These are phyloP conservation scores for Xylariaceae sp. DNA, from an alignment of 2,329 filamentous ascomycete species.

Conservation along the genomic window DNA sequence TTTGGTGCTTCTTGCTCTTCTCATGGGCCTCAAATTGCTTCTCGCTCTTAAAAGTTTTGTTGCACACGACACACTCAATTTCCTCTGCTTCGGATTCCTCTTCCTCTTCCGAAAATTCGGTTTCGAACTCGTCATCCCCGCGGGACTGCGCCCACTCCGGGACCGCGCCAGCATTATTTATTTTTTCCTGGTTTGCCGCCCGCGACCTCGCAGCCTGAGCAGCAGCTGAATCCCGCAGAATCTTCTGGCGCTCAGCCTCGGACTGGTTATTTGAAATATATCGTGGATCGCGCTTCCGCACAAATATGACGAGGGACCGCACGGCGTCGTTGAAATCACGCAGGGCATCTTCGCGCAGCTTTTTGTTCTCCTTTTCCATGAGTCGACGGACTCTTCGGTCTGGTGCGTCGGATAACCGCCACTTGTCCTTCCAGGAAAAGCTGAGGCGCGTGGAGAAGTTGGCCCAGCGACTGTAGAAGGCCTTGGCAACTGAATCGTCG, in stretches of 20 bases:
- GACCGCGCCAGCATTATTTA: constrained; percentile 55
- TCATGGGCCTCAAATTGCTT: constrained; percentile 89
- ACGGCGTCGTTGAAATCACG: constrained; percentile 92
- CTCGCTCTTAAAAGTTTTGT: constrained; percentile 80
- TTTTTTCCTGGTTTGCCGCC: constrained; percentile 71
- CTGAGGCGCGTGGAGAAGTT: constrained; percentile 78
- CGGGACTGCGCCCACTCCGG: constrained; percentile 70
- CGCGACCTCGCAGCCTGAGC: constrained; percentile 80
- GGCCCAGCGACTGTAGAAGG: constrained; percentile 77
- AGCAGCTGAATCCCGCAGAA: constrained; percentile 68
- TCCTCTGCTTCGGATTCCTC: constrained; percentile 52
- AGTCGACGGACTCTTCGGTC: constrained; percentile 74
- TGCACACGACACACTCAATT: constrained; percentile 72
- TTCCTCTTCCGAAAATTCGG: constrained; percentile 56
- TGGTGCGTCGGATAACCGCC: constrained; percentile 76
- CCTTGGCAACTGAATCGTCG: constrained; percentile 64
- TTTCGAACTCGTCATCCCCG: constrained; percentile 42
- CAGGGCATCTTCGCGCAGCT: constrained; percentile 71
- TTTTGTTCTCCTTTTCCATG: constrained; percentile 95
- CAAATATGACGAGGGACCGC: constrained; percentile 76
- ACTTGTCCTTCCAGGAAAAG: constrained; percentile 85
- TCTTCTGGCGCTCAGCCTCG: constrained; percentile 73
- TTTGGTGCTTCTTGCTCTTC: constrained; percentile 92
- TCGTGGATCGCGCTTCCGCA: constrained; percentile 84
- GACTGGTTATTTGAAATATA: constrained; percentile 72